Percentiles rank a stretch among this genome's conserved stretches.
These are phyloP conservation scores for Gyromitra esculenta DNA, from an alignment of 2,329 filamentous ascomycete genomes.

Conservation along the genomic window DNA sequence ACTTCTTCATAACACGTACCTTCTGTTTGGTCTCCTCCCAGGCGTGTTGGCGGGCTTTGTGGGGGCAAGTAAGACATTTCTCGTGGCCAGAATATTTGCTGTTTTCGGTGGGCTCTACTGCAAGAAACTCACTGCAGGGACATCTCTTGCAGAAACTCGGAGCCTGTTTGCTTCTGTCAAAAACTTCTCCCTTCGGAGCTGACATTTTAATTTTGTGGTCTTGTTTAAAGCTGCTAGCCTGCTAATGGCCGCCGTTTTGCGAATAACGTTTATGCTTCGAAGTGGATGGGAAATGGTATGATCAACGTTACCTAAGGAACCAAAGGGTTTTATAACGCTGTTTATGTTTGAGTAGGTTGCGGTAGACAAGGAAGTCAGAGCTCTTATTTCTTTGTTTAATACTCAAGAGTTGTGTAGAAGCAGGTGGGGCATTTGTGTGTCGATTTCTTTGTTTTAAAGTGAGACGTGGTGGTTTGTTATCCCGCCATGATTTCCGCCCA, in stretches of 20 bases:
- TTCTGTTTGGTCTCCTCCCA: constrained; percentile 8
- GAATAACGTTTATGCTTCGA: background rate
- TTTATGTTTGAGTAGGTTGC: background rate
- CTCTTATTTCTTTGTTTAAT: background rate
- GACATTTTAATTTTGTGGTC: background rate
- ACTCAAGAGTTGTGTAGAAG: too few relatives aligned
- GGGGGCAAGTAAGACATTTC: constrained; percentile 23
- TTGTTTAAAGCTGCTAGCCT: background rate
- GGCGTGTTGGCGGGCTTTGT: constrained; percentile 13
- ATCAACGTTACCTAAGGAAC: background rate
- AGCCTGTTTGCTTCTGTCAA: constrained; percentile 2
- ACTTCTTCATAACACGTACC: background rate
- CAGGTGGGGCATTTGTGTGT: too few relatives aligned
- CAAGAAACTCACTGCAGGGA: constrained; percentile 22
- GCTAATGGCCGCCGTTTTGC: background rate
- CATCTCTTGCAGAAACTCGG: constrained; percentile 28
- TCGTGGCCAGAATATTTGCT: constrained; percentile 5
- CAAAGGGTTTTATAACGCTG: background rate
- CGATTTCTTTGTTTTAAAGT: constrained; percentile 1
- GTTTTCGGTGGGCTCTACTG: background rate
- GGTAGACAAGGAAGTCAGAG: background rate
- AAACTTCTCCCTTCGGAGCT: background rate
- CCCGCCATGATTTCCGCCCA: background rate
- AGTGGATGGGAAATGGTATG: background rate
- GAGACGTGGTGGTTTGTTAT: background rate